These are phyloP conservation scores for Phaeosphaeriaceae sp. DNA, from an alignment of 2,329 filamentous ascomycete genomes.

Conservation along the genomic window DNA sequence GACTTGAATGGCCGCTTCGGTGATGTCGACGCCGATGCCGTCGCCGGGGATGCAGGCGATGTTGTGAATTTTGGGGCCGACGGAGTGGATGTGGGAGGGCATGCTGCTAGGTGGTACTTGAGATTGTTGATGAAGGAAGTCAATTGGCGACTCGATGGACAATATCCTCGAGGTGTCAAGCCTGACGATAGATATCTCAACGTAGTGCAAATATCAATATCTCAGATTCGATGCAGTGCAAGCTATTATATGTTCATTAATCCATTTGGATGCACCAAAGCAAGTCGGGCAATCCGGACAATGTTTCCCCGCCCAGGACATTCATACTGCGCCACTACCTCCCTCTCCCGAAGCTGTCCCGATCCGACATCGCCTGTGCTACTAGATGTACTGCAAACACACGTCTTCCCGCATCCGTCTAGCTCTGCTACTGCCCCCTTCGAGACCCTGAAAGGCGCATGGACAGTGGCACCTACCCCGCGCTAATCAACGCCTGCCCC, in stretches of 20 bases:
- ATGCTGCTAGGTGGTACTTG: conserved; percentile 16
- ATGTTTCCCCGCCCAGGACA: conserved; percentile 1
- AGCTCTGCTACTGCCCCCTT: not conserved
- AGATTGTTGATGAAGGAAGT: too few relatives aligned
- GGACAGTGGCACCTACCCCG: conserved; percentile 24
- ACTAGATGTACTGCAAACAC: too few relatives aligned
- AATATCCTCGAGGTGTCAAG: not conserved
- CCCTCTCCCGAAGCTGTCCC: not conserved
- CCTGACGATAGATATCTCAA: not conserved
- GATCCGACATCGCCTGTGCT: not conserved
- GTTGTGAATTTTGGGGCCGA: conserved; percentile 36
- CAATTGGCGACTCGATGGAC: not conserved
- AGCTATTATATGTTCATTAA: not conserved
- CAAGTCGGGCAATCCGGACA: not conserved
- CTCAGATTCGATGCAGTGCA: not conserved
- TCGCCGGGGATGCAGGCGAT: conserved; percentile 44
- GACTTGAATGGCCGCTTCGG: conserved; percentile 33
- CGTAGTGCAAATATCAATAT: not conserved
- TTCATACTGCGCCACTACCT: not conserved
- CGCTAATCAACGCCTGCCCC: conserved; percentile 22
- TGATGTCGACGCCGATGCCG: conserved; percentile 44
- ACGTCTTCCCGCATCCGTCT: not conserved
- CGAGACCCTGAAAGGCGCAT: conserved; percentile 17
- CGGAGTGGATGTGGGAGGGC: conserved; percentile 29
- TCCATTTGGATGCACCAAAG: not conserved